Conservation (phyloP, 768 basidiomycete genomes). For the Pleurotus platypus region DNA sequence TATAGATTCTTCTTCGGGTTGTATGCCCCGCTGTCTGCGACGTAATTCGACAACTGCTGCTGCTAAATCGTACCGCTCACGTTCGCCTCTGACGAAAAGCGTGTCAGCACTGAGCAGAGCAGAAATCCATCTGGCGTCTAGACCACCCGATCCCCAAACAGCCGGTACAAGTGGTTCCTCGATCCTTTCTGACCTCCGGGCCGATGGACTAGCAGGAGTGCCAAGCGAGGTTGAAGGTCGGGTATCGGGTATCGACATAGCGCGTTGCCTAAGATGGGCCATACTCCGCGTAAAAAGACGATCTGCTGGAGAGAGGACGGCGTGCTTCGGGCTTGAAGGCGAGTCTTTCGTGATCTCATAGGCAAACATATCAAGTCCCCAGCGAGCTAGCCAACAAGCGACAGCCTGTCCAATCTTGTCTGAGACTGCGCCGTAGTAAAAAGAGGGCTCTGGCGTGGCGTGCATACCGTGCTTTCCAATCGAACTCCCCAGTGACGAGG, state of each 20-base stretch:
- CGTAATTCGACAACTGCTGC: conserved; percentile 73
- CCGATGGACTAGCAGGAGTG: conserved; percentile 10
- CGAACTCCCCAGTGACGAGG: neutral
- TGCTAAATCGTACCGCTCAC: conserved; percentile 78
- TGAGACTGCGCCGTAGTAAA: conserved; percentile 83
- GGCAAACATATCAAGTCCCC: conserved; percentile 77
- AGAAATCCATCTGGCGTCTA: conserved; percentile 70
- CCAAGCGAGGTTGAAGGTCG: neutral
- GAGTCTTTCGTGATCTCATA: conserved; percentile 45
- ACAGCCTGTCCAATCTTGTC: conserved; percentile 91
- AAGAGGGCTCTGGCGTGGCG: conserved; percentile 32
- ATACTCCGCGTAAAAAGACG: conserved; percentile 3
- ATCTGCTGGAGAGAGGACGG: conserved; percentile 1
- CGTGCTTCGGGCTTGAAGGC: conserved; percentile 14
- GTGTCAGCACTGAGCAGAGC: conserved; percentile 75
- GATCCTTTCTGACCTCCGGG: conserved; percentile 8
- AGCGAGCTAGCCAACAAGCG: conserved; percentile 82
- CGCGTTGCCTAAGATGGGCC: conserved; percentile 15
- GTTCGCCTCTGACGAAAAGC: conserved; percentile 76
- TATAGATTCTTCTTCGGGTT: conserved; percentile 63
- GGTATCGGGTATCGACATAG: conserved; percentile 15
- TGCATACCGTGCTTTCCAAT: conserved; percentile 7
- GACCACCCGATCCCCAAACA: conserved; percentile 75
- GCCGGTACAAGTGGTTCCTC: conserved; percentile 33
- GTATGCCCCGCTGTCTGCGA: conserved; percentile 42